Evolutionary conservation across 2,329 filamentous ascomycete species (phyloP), one percentile per base, ranked within the genome.

Genomic region (Gremmenia infestans): DNA sequence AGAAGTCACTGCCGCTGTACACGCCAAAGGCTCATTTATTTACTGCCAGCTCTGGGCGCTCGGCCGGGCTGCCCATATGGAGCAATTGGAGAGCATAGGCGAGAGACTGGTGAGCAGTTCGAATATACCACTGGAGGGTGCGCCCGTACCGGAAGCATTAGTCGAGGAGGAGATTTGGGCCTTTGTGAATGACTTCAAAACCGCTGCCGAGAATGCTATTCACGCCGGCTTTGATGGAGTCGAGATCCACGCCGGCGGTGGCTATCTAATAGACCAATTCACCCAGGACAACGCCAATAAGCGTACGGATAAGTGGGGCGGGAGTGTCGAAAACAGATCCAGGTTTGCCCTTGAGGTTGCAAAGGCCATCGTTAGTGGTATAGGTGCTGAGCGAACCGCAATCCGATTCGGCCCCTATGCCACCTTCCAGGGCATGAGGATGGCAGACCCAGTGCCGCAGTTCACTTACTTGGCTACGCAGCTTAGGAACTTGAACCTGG

Each of bases 11-110:
- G 77, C 82, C 35, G 80, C 78, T 1, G 82, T 88, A 0, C 86
- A 89, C 67, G 72, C 73, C 23, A 85, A 84, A 62, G 80, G 80
- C 4, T 78, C 75, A 32, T 81, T 75, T 65, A 82, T 87, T 48
- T 87, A 76, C 70, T 67, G 76, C 1, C 86, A 89, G 66, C 72
- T 89, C 0, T 87, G 81, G 74, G 78, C 76, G 0, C 72, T 83
- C 7, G 86, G 86, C 3, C 80, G 86, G 3, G 76, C 77, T 3
- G 80, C 79, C 0, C 68, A 73, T 54, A n/a, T 43, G n/a, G 51
- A 60, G 43, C 46, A 19, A 39, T 50, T 36, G 56, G 45, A 47
- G 51, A 59, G 63, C 39, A 69, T 65, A 52, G 51, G 23, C 25
- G 14, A 4, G 47, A 58, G 12, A 6, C 57, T 32, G 39, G 50